phyloP scores from a whole-genome alignment of 768 basidiomycete genomes.

The Tubosaeta sp. region DNA sequence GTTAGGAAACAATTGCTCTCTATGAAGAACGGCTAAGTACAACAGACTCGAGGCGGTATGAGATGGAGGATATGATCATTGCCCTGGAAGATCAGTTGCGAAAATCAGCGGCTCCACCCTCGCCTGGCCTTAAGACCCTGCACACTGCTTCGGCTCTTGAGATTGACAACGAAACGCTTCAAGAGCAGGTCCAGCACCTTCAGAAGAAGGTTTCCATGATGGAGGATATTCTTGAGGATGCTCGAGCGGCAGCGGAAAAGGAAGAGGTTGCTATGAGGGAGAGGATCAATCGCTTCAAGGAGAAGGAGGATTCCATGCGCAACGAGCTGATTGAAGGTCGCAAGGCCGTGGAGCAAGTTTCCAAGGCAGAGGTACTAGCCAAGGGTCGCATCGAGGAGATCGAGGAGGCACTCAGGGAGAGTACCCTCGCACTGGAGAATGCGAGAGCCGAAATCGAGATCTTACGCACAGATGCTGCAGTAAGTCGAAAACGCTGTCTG shows the following conservation, averaged over 20 bases:
- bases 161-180: constrained; percentile 92
- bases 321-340: constrained; percentile 67
- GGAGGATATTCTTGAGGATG: constrained; percentile 86
- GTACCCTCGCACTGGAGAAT: constrained; percentile 80
- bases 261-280: constrained; percentile 66
- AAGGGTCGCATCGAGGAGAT: constrained; percentile 74
- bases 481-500: constrained; percentile 36
- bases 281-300: constrained; percentile 62
- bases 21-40: constrained; percentile 85
- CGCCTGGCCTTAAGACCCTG: constrained; percentile 33
- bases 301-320: constrained; percentile 67
- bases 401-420: constrained; percentile 87
- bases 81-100: constrained; percentile 51
- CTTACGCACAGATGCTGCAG: constrained; percentile 67
- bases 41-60: constrained; percentile 69
- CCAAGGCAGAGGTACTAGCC: constrained; percentile 57
- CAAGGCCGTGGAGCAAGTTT: constrained; percentile 59
- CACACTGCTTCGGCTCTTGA: constrained; percentile 68
- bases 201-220: constrained; percentile 69
- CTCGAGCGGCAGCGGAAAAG: constrained; percentile 60
- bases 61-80: constrained; percentile 64
- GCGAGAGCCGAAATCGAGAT: constrained; percentile 87
- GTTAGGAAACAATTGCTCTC: constrained; percentile 86
- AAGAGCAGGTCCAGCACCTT: constrained; percentile 85
- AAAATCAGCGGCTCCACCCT: constrained; percentile 27